Percentiles rank a stretch among this genome's conserved stretches.
Evolutionary conservation across 2,329 filamentous ascomycete genomes (phyloP).

Genomic region (Hypoxylon sp.): DNA sequence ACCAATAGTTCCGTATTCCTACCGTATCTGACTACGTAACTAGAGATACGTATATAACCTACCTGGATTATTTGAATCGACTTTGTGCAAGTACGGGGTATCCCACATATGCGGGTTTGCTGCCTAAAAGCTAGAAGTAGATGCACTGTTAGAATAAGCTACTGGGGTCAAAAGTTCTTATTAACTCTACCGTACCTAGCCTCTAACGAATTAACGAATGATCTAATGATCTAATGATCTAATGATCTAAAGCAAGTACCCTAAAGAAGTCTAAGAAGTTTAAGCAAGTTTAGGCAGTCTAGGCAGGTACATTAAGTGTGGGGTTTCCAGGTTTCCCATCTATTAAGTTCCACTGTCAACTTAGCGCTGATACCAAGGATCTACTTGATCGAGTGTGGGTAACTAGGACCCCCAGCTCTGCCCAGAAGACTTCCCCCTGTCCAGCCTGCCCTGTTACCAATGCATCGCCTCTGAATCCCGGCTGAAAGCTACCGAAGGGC

Average conservation of each 20-base stretch:
- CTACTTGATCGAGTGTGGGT: slow-evolving; percentile 36
- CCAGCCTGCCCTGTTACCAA: slow-evolving; percentile 18
- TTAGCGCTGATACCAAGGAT: slow-evolving; percentile 44
- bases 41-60: no score
- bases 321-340: slow-evolving; percentile 37
- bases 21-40: background rate
- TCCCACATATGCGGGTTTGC: slow-evolving; percentile 4
- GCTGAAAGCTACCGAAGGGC: slow-evolving; percentile 35
- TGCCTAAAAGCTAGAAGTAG: slow-evolving; percentile 11
- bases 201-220: slow-evolving; percentile 12
- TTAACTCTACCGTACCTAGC: slow-evolving; percentile 23
- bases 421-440: slow-evolving; percentile 24
- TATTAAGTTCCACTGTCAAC: slow-evolving; percentile 34
- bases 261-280: no score
- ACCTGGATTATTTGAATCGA: background rate
- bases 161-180: slow-evolving; percentile 37
- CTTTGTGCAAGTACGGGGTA: background rate
- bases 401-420: slow-evolving; percentile 26
- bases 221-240: no score
- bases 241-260: no score
- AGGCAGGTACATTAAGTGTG: slow-evolving; percentile 31
- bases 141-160: slow-evolving; percentile 41
- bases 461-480: slow-evolving; percentile 36
- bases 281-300: slow-evolving; percentile 12
- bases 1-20: background rate